Evolutionary conservation across 83 land plant species (phyloP), one percentile per base, ranked within the genome.

Genomic region (Thuja plicata): DNA sequence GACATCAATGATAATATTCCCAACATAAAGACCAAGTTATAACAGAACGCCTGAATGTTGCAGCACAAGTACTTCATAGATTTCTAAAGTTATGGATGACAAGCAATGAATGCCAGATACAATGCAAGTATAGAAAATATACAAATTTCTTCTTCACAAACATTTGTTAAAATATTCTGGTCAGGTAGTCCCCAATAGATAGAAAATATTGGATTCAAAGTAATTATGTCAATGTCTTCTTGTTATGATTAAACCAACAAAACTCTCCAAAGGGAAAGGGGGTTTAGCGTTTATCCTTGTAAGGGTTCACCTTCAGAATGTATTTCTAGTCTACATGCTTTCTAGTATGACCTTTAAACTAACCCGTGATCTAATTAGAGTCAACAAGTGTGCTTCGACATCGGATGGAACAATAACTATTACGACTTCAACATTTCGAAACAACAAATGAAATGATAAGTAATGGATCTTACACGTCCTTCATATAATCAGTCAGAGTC

Each of bases 291-390:
- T 79, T 92, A 98, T 98, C 98, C 97, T 97, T 38, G 91, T 89
- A 41, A 98, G 96, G 88, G 89, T 95, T 95, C 87, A 96, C 96
- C 87, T 98, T 99, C 90, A 92, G 57, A 35, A 99, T 97, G 89
- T 98, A 98, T 71, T 97, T 97, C 78, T 95, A 95, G 92, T 97
- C 96, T 24, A 97, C 95, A 91, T 98, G 99, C 89, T 98, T 98
- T 96, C 95, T 87, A 37, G 48, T 50, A 80, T 19, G 83, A 24
- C 27, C 21, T 79, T 45, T 41, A 79, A 79, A 21, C 21, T 43
- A 79, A 79, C 7, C 38, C 45, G 13, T 79, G 10, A n/a, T 8
- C 40, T 79, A 16, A 19, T 54, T 15, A 54, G 17, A 54, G 17
- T 54, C 57, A 54, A 3, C 24, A 60, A 60, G 70, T 21, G 8